phyloP scores from a whole-genome alignment of 2,329 filamentous ascomycete species.

The Sporothrix humicola region DNA sequence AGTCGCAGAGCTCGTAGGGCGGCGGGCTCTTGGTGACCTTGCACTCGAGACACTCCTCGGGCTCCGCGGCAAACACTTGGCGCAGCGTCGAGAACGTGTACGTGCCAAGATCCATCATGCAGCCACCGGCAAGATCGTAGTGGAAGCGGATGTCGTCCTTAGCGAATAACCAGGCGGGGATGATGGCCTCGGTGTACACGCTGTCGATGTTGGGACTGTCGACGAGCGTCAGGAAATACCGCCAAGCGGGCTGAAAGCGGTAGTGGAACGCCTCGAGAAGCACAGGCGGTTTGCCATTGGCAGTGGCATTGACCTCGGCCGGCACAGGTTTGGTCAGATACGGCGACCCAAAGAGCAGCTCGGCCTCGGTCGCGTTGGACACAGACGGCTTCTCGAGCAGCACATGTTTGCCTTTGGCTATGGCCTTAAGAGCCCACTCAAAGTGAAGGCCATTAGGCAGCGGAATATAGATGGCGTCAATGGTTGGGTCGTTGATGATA shows the following conservation, averaged over 20 bases:
- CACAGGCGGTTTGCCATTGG: slow-evolving; percentile 45
- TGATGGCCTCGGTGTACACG: slow-evolving; percentile 42
- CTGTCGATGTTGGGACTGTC: slow-evolving; percentile 48
- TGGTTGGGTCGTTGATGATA: slow-evolving; percentile 45
- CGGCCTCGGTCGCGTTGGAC: slow-evolving; percentile 54
- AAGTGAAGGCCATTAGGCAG: slow-evolving; percentile 52
- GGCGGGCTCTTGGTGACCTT: slow-evolving; percentile 42
- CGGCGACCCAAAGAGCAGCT: slow-evolving; percentile 50
- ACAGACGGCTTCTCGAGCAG: slow-evolving; percentile 60
- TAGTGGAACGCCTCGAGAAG: slow-evolving; percentile 61
- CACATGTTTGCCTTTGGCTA: slow-evolving; percentile 60
- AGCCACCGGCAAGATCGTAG: slow-evolving; percentile 36
- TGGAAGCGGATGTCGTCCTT: slow-evolving; percentile 49
- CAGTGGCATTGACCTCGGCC: slow-evolving; percentile 36
- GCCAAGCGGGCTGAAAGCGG: slow-evolving; percentile 57
- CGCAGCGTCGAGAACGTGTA: slow-evolving; percentile 49
- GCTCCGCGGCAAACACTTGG: slow-evolving; percentile 48
- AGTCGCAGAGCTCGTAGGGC: slow-evolving; percentile 45
- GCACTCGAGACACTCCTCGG: slow-evolving; percentile 48
- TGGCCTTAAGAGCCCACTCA: slow-evolving; percentile 56
- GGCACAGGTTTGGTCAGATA: slow-evolving; percentile 42
- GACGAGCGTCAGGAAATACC: slow-evolving; percentile 49
- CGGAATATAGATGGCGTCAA: slow-evolving; percentile 59
- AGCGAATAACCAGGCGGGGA: slow-evolving; percentile 44
- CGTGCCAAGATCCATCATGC: slow-evolving; percentile 48